Evolutionary conservation across 495 filamentous ascomycete species (phyloP), one percentile per base, ranked within the genome.

Genomic region (Arthonia radiata): DNA sequence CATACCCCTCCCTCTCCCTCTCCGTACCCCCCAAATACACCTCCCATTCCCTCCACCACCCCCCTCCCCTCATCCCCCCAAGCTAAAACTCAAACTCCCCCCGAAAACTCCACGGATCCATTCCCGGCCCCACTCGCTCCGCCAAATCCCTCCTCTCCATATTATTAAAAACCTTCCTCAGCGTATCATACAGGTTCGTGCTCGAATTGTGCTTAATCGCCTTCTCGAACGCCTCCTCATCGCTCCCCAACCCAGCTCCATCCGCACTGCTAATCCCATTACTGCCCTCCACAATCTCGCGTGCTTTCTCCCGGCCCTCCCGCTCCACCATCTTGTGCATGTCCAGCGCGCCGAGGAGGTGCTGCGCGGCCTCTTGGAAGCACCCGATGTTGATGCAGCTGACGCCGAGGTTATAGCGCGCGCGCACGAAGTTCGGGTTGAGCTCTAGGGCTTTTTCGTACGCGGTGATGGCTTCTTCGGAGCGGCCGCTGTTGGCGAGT

Each of bases 371-470:
- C 53, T 93, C 77, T 11, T 70, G 68, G 41, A 73, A 81, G 49
- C 82, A 92, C 13, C 81, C 82, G 33, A 97, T 91, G 48, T 97
- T 97, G 45, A 97, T 94, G 47, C 86, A 97, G 10, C 64, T 72
- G 4, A 97, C 86, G 21, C 86, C 86, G 5, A 97, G 66, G 49
- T 97, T 97, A 51, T 97, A 97, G 6, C 86, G 67, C 4, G 86
- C 86, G 18, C 86, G 73, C 13, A 94, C 89, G 39, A 97, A 97
- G 54, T 93, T 93, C 19, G 82, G 71, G 37, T 77, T 72, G 26
- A 93, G 65, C 28, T 63, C 69, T 7, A 97, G 57, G 0, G 86
- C 86, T 35, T 77, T 72, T 44, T 91, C 81, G 48, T 99, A 99
- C 0, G 86, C 86, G 31, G 80, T 73, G 38, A 94, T 93, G 17